Conservation (phyloP, 768 basidiomycete species). For the Tylopilus sp. region DNA sequence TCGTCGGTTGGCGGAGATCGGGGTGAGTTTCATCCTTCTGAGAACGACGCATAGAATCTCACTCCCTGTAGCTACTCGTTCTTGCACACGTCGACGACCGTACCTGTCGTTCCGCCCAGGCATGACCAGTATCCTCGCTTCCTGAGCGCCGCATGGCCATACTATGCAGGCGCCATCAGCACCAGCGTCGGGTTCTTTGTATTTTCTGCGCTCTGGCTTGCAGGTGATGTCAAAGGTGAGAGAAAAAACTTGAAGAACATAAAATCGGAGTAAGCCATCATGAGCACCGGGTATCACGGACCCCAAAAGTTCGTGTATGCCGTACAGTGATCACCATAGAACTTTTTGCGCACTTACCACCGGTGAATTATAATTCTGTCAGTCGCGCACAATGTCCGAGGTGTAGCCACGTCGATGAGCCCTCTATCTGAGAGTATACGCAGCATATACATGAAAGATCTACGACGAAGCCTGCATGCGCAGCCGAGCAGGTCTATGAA, state of each 20-base stretch:
- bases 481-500: conserved; percentile 12
- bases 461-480: conserved; percentile 9
- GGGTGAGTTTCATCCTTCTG: conserved; percentile 50
- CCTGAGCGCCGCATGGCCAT: conserved; percentile 94
- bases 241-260: conserved; percentile 44
- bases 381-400: background rate
- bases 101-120: conserved; percentile 86
- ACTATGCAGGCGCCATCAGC: conserved; percentile 88
- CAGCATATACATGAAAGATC: conserved; percentile 26
- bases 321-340: conserved; percentile 7
- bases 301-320: conserved; percentile 7
- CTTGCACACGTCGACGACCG: conserved; percentile 68
- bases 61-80: conserved; percentile 57
- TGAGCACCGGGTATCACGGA: background rate
- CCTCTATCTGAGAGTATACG: conserved; percentile 18
- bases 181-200: conserved; percentile 82
- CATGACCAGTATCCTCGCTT: conserved; percentile 97
- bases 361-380: conserved; percentile 1
- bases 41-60: background rate
- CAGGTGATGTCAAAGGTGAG: conserved; percentile 69
- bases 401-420: background rate
- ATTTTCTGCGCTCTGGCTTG: conserved; percentile 85
- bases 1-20: conserved; percentile 85
- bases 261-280: conserved; percentile 27
- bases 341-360: conserved; percentile 16